phyloP scores from a whole-genome alignment of 306 rosid species.

The Dalbergia cultrata region DNA sequence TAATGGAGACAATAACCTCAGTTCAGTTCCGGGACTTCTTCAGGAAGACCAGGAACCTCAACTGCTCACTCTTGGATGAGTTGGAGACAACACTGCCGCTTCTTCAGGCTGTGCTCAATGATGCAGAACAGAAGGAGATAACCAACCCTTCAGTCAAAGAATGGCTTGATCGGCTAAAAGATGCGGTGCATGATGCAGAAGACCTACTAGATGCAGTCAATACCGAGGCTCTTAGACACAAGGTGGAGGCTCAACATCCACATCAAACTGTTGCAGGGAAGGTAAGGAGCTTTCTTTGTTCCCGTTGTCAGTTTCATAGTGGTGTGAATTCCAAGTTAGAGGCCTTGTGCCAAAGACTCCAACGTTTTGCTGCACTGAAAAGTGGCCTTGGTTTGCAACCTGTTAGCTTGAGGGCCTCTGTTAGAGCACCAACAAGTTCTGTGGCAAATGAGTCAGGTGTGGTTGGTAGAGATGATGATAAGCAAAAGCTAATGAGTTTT shows the following conservation, averaged over 20 bases:
- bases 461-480: constrained; percentile 48
- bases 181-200: constrained; percentile 37
- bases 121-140: constrained; percentile 30
- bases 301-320: constrained; percentile 25
- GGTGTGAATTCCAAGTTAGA: constrained; percentile 43
- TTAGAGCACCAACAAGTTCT: constrained; percentile 51
- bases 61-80: constrained; percentile 14
- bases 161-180: constrained; percentile 25
- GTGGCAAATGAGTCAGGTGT: constrained; percentile 52
- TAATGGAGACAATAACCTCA: background rate
- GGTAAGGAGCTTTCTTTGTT: constrained; percentile 51
- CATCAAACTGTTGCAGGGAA: background rate
- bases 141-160: background rate
- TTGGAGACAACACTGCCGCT: background rate
- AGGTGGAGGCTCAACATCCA: constrained; percentile 2
- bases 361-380: constrained; percentile 47
- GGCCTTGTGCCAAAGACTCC: constrained; percentile 41
- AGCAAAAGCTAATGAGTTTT: constrained; percentile 34
- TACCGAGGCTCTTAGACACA: constrained; percentile 1
- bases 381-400: constrained; percentile 41
- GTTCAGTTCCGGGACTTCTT: background rate
- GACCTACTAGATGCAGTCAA: constrained; percentile 17
- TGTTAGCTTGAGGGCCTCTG: background rate
- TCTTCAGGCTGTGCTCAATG: constrained; percentile 4
- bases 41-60: constrained; percentile 1